phyloP scores from a whole-genome alignment of 1,284 basidiomycete species.

The Vanrija sp. region DNA sequence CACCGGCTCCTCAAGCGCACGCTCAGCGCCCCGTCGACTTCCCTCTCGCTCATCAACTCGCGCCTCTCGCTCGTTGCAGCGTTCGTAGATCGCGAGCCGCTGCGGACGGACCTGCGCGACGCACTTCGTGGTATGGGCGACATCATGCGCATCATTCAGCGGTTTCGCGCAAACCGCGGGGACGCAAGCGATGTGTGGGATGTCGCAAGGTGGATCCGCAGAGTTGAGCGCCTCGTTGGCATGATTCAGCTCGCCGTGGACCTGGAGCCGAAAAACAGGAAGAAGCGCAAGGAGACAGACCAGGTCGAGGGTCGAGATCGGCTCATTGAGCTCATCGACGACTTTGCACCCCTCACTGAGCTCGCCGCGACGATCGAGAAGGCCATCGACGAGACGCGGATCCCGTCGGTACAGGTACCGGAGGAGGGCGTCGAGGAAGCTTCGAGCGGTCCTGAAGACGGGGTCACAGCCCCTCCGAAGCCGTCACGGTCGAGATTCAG shows the following conservation, averaged over 20 bases:
- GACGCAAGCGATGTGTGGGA: conserved; percentile 56
- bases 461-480: conserved; percentile 7
- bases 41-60: conserved; percentile 64
- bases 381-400: conserved; percentile 54
- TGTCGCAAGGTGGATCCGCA: conserved; percentile 34
- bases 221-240: conserved; percentile 23
- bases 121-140: conserved; percentile 65
- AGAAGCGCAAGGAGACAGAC: conserved; percentile 1
- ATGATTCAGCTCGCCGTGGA: conserved; percentile 12
- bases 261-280: conserved; percentile 6
- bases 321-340: conserved; percentile 55
- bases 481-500: conserved; percentile 12
- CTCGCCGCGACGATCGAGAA: conserved; percentile 61
- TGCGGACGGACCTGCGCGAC: conserved; percentile 65
- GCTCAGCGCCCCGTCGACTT: conserved; percentile 64
- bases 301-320: conserved; percentile 17
- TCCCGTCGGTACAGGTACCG: conserved; percentile 19
- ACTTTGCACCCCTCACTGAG: conserved; percentile 57
- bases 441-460: conserved; percentile 20
- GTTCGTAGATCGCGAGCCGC: conserved; percentile 61
- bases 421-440: conserved; percentile 22
- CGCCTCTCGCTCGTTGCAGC: conserved; percentile 77
- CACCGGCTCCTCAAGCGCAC: conserved; percentile 62
- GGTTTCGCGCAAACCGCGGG: conserved; percentile 67
- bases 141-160: conserved; percentile 71